phyloP scores from a whole-genome alignment of 2,329 filamentous ascomycete genomes.

The Passalora sequoiae region DNA sequence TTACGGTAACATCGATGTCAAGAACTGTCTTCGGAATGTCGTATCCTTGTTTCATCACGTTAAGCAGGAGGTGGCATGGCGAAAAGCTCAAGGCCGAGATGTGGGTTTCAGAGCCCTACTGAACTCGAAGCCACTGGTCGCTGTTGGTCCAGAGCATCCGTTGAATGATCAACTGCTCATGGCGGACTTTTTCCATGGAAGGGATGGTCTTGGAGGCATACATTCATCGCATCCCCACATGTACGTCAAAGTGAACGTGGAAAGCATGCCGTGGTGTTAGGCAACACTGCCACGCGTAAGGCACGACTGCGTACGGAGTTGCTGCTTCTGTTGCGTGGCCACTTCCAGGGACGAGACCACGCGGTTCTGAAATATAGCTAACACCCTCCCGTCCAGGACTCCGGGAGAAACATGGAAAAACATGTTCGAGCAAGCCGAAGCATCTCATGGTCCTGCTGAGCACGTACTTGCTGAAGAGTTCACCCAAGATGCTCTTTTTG shows the following conservation, averaged over 20 bases:
- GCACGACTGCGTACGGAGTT: too few species aligned
- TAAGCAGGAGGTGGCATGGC: conserved; percentile 82
- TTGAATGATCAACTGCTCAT: conserved; percentile 73
- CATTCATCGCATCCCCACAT: conserved; percentile 36
- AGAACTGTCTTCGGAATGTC: conserved; percentile 81
- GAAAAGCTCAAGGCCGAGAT: conserved; percentile 60
- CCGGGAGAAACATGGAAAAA: conserved; percentile 46
- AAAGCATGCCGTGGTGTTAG: too few species aligned
- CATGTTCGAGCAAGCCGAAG: conserved; percentile 38
- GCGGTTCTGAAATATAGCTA: too few species aligned
- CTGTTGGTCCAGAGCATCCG: conserved; percentile 79
- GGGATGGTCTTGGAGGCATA: conserved; percentile 47
- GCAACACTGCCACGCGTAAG: too few species aligned
- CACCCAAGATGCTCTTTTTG: conserved; percentile 55
- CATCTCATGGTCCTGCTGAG: conserved; percentile 28
- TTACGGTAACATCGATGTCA: conserved; percentile 86
- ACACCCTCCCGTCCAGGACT: conserved; percentile 47
- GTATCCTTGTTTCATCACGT: conserved; percentile 88
- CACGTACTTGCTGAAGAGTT: conserved; percentile 34
- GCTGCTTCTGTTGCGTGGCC: too few species aligned
- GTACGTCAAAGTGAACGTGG: neutral
- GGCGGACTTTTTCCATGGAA: conserved; percentile 64
- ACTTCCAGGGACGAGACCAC: too few species aligned
- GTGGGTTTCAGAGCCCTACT: conserved; percentile 70
- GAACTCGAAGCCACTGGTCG: conserved; percentile 64